Base-by-base conservation (phyloP, 257 asterid species). In the Ophiorrhiza pumila region DNA sequence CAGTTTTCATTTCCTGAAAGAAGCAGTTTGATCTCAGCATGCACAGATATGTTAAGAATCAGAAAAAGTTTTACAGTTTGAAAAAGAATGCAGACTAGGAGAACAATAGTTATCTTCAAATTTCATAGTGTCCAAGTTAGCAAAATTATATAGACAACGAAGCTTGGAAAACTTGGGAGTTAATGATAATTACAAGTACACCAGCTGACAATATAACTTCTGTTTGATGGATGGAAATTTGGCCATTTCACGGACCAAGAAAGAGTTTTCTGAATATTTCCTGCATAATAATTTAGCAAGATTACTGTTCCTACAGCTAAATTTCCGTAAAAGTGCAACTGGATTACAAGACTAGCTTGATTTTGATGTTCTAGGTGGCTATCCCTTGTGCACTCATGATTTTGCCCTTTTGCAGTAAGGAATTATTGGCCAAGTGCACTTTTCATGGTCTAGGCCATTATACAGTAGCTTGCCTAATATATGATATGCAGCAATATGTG, bases 1-100 rank as follows among this genome's bases (percentile, higher is more conserved):
- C 27, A 27, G 27, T 25, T 35, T 71, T 71, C 76, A 58, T 59
- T 59, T 71, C 76, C 73, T 69, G 50, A 22, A 64, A 64, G 22
- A n/a, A 41, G 60, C 20, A 8, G 14, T 34, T 35, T 35, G 20
- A 2, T 63, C 45, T 32, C 25, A 60, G n/a, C 42, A 60, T 60
- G 14, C 17, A 6, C 23, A 59, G 41, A 59, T 31, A 60, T 15
- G 5, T n/a, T 60, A 60, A 60, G 11, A 31, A 60, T 2, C 65
- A 61, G 18, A 61, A 9, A n/a, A 10, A 23, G 27, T 32, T 61
- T 61, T 34, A 60, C 15, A 60, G 11, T 31, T 29, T 60, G 43
- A 2, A 32, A 4, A 12, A 60, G 31, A 39, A 60, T 13, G 41
- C 41, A 59, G 35, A 59, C 2, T 59, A 18, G 31, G 27, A 23